Evolutionary conservation across 345 rosid genomes (phyloP), one percentile per base, ranked within the genome.

Genomic region (Eucalyptus urophylla): DNA sequence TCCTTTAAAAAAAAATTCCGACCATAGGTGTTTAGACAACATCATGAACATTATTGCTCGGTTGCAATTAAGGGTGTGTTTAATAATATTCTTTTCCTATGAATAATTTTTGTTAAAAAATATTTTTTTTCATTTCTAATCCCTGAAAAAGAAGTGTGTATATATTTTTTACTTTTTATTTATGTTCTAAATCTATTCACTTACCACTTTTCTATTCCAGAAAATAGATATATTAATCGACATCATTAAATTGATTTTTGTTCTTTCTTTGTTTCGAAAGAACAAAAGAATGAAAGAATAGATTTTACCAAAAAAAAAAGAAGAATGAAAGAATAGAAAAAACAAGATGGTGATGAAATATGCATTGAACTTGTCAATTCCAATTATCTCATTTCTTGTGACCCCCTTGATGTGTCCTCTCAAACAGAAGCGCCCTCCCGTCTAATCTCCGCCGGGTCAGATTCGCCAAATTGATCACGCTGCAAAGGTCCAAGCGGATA

Each of bases 201-300:
- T 53, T 21, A 0, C 11, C 9, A 53, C 2, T 21, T 53, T 53
- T 53, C 5, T 53, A 7, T 0, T 19, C 4, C 1, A 4, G 9
- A 53, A 53, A 53, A 53, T 53, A 53, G 2, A 53, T 53, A 53
- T 21, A 53, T 19, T 53, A 53, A 19, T 53, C 8, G 1, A 53
- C 5, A 53, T 21, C 4, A 53, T 21, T 3, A 53, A 53, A 53
- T 21, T 4, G 4, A 21, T 21, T 21, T 53, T 53, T 19, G 1
- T 53, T 53, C 8, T 53, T 53, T 19, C 1, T 53, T 8, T 53
- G 2, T 53, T 53, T 53, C 1, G 1, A 19, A 53, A 19, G 21
- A 51, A 53, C 2, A 53, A 17, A 51, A 19, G 10, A 53, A 53
- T 17, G 19, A 51, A 49, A 49, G 15, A 47, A 11, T 47, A 6